These are phyloP conservation scores for Melastoma malabathricum DNA, from an alignment of 345 rosid species.

Conservation along the genomic window DNA sequence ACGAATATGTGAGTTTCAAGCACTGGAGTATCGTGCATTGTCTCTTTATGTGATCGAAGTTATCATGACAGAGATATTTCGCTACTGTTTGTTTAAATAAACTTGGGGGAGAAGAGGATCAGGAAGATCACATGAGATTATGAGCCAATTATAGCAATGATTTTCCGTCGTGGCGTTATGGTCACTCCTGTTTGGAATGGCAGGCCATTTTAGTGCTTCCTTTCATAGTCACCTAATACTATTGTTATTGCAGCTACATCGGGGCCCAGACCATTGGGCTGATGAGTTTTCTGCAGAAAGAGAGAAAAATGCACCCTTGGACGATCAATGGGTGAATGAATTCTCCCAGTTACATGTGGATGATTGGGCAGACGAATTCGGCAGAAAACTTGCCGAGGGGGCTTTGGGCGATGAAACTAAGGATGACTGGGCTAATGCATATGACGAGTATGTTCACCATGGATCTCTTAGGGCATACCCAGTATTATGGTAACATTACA, in stretches of 20 bases:
- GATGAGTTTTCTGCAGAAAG: constrained; percentile 64
- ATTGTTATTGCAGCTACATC: constrained; percentile 20
- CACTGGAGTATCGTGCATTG: constrained; percentile 13
- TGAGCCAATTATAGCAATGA: no score
- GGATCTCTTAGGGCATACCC: constrained; percentile 1
- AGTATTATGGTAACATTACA: neutral
- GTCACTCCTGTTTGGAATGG: neutral
- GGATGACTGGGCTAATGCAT: constrained; percentile 85
- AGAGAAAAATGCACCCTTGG: constrained; percentile 37
- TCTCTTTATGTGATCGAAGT: neutral
- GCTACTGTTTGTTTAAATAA: no score
- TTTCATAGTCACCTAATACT: constrained; percentile 7
- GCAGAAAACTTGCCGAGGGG: constrained; percentile 52
- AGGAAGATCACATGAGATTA: no score
- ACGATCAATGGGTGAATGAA: constrained; percentile 91
- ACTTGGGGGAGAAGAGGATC: no score
- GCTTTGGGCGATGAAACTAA: constrained; percentile 46
- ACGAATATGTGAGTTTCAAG: constrained; percentile 53
- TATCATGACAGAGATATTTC: neutral
- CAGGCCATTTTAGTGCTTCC: constrained; percentile 10
- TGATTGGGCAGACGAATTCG: constrained; percentile 97
- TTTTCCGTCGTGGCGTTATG: neutral
- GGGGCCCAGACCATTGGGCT: constrained; percentile 69
- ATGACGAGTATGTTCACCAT: constrained; percentile 73
- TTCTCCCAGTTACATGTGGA: constrained; percentile 81